phyloP scores from a whole-genome alignment of 345 rosid genomes.

The Xanthoceras sorbifolium region DNA sequence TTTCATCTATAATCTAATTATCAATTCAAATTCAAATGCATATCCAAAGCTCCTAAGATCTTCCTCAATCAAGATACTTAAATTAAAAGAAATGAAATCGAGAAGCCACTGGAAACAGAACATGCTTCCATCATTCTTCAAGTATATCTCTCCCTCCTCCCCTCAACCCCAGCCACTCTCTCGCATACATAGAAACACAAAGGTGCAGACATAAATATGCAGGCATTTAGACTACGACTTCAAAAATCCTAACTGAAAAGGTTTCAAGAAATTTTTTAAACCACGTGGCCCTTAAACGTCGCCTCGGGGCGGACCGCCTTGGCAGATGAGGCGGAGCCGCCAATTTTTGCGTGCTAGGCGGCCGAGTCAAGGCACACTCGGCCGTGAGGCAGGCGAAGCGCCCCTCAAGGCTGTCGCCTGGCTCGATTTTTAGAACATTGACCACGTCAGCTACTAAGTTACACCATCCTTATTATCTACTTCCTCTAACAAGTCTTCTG shows the following conservation, averaged over 20 bases:
- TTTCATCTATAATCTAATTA: neutral
- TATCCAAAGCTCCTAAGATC: neutral
- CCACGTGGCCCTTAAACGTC: no score
- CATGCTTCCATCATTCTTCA: neutral
- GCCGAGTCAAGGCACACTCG: no score
- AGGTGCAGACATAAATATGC: neutral
- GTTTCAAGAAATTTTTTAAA: neutral
- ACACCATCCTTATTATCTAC: neutral
- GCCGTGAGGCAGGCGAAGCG: no score
- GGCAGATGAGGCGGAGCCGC: no score
- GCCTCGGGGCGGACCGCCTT: no score
- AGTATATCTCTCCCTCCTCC: neutral
- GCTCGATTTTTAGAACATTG: no score
- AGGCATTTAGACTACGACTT: neutral
- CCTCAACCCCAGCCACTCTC: neutral
- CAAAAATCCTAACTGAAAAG: neutral
- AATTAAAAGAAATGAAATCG: neutral
- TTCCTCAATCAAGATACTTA: neutral
- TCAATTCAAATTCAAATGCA: slow-evolving; percentile 3
- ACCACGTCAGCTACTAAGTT: neutral
- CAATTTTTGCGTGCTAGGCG: no score
- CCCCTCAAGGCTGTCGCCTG: no score
- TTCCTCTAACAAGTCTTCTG: neutral
- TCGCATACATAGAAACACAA: neutral
- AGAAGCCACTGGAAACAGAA: neutral